Evolutionary conservation across 495 filamentous ascomycete genomes (phyloP), one percentile per base, ranked within the genome.

Genomic region (Copromyces sp.): DNA sequence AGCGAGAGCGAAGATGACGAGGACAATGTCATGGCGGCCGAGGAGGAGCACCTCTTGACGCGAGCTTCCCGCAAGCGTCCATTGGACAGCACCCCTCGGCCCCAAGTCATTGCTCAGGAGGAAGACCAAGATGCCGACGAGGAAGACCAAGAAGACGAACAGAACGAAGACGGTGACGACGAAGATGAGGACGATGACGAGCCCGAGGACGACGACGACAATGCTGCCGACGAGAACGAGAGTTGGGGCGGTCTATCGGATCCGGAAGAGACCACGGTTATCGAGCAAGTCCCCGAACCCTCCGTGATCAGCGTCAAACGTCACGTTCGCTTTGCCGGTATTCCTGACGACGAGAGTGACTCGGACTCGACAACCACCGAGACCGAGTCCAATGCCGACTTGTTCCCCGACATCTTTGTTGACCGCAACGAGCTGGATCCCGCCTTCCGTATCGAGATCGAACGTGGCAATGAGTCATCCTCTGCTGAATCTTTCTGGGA

Each of bases 1-100:
- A 91, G 87, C 71, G 92, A 94, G 68, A 90, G 87, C 9, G 90
- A 92, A 69, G 81, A 84, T 71, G 91, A 93, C 79, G 91, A 93
- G 75, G 86, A 89, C 77, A 88, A 90, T 83, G 86, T 93, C 37
- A 86, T 90, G 75, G 87, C 89, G 81, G 83, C 88, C 75, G 92
- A 95, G 85, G 92, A 93, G 82, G 82, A 89, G 78, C 86, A 89
- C 75, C 92, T 94, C 69, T 84, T 93, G 68, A 77, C 78, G 41
- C 73, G 81, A 69, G 79, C 79, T 70, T 74, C 77, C 75, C 80
- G 78, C 24, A 74, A 78, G 79, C 71, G 75, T 73, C 47, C 79
- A 69, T 73, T 74, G 73, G 71, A 70, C 40, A 74, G 68, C 40
- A 74, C 84, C 75, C 79, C 84, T 84, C 84, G 83, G 82, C 82